Percentiles rank a stretch among this genome's conserved stretches.
These are phyloP conservation scores for Trichoderma arundinaceum DNA, from an alignment of 2,329 filamentous ascomycete species.

Conservation along the genomic window DNA sequence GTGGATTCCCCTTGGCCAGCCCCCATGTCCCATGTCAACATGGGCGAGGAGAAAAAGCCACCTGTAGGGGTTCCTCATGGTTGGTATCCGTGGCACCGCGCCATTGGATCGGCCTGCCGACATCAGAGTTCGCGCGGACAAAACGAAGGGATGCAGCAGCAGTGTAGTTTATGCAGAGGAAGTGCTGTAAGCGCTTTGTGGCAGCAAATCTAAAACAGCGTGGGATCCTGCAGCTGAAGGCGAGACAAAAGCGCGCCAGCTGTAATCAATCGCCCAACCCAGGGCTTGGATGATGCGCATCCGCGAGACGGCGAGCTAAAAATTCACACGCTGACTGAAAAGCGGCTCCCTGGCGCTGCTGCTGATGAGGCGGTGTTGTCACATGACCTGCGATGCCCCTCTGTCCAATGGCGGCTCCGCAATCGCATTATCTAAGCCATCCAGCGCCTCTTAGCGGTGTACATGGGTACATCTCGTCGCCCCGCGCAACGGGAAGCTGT, in stretches of 20 bases:
- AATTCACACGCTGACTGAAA: too few species aligned
- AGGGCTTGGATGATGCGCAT: too few species aligned
- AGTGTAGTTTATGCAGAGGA: too few species aligned
- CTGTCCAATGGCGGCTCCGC: background rate
- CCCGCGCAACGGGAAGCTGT: conserved; percentile 35
- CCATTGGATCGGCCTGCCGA: conserved; percentile 25
- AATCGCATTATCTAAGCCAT: conserved; percentile 6
- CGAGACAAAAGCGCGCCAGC: too few species aligned
- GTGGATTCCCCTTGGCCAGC: conserved; percentile 4
- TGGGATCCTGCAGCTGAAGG: too few species aligned
- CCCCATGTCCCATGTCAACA: background rate
- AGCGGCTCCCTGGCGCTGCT: background rate
- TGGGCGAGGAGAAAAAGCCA: background rate
- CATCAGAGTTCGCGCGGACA: background rate
- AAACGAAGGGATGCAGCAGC: background rate
- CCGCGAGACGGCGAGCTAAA: too few species aligned
- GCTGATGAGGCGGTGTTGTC: conserved; percentile 33
- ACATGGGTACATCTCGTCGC: conserved; percentile 33
- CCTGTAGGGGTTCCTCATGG: conserved; percentile 4
- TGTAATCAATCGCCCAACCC: too few species aligned
- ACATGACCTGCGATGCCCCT: conserved; percentile 1
- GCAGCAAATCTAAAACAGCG: background rate
- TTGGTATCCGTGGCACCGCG: conserved; percentile 23
- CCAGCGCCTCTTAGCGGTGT: conserved; percentile 13
- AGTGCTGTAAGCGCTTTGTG: background rate